Evolutionary conservation across 2,329 filamentous ascomycete genomes (phyloP).

Genomic region (Fonsecaea nubica): DNA sequence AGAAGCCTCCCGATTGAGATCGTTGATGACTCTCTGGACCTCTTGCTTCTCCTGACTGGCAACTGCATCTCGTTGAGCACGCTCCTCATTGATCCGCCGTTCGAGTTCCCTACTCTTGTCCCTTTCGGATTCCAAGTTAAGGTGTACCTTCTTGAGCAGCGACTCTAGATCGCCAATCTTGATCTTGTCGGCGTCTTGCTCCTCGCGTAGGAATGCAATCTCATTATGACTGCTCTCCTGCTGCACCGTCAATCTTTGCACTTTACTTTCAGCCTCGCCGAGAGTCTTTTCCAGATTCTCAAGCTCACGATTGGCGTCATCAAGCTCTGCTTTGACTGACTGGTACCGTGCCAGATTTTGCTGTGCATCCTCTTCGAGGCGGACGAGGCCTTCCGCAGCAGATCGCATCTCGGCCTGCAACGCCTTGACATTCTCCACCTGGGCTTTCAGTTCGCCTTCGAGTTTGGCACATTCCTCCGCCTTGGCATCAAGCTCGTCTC

Average conservation of each 20-base stretch:
- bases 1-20: constrained; percentile 84
- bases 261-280: constrained; percentile 83
- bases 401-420: constrained; percentile 92
- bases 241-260: constrained; percentile 84
- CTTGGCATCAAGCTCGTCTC: constrained; percentile 73
- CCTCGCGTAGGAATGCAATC: constrained; percentile 92
- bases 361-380: constrained; percentile 87
- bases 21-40: constrained; percentile 89
- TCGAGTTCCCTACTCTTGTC: constrained; percentile 76
- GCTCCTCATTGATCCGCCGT: constrained; percentile 76
- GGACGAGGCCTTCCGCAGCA: constrained; percentile 83
- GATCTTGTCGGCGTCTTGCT: constrained; percentile 97
- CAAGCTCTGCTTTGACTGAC: constrained; percentile 80
- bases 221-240: constrained; percentile 91
- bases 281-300: constrained; percentile 84
- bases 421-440: constrained; percentile 86
- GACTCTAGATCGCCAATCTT: constrained; percentile 94
- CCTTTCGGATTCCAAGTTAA: constrained; percentile 81
- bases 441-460: constrained; percentile 73
- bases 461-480: constrained; percentile 73
- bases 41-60: constrained; percentile 92
- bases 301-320: constrained; percentile 83
- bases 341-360: constrained; percentile 79
- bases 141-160: constrained; percentile 77
- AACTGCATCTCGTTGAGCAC: constrained; percentile 84